A percentile compares a stretch with the other conserved stretches of the same genome.
These are phyloP conservation scores for Trichoderma sp. DNA, from an alignment of 2,329 filamentous ascomycete species.

Conservation along the genomic window DNA sequence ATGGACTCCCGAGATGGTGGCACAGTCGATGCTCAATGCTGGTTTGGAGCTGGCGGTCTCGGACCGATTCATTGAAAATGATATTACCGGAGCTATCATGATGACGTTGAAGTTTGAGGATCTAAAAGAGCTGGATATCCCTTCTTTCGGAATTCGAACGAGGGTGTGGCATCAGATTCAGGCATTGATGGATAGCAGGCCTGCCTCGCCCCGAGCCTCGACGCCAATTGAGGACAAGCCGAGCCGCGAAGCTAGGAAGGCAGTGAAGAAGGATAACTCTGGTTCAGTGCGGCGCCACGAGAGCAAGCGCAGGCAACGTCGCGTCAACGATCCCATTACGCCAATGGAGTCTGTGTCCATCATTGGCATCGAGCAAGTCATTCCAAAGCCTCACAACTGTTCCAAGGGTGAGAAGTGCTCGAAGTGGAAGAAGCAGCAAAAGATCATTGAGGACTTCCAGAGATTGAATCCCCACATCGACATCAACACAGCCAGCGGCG, in stretches of 20 bases:
- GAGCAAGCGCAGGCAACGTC: constrained; percentile 46
- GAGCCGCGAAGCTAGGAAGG: constrained; percentile 54
- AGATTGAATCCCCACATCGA: constrained; percentile 72
- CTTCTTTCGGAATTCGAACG: constrained; percentile 79
- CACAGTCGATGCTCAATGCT: constrained; percentile 82
- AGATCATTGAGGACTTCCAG: constrained; percentile 73
- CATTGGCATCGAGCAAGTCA: constrained; percentile 85
- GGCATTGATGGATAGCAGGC: constrained; percentile 62
- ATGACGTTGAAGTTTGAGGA: constrained; percentile 92
- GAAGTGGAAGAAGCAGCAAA: constrained; percentile 81
- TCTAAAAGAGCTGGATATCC: constrained; percentile 77
- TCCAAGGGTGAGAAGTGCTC: constrained; percentile 84
- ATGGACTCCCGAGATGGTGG: constrained; percentile 78
- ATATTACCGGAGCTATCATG: constrained; percentile 86
- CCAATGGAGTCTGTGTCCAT: constrained; percentile 87
- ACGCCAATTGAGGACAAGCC: constrained; percentile 66
- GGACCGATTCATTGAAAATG: constrained; percentile 85
- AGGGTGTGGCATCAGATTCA: constrained; percentile 81
- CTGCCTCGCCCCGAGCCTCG: constrained; percentile 55
- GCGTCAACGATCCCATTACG: constrained; percentile 69
- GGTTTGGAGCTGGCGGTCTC: constrained; percentile 78
- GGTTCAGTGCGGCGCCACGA: constrained; percentile 46
- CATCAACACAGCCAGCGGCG: constrained; percentile 56
- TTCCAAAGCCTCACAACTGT: constrained; percentile 83
- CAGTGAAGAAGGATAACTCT: constrained; percentile 46